These are phyloP conservation scores for Apiotrichum veenhuisii DNA, from an alignment of 1,284 basidiomycete species.

Conservation along the genomic window DNA sequence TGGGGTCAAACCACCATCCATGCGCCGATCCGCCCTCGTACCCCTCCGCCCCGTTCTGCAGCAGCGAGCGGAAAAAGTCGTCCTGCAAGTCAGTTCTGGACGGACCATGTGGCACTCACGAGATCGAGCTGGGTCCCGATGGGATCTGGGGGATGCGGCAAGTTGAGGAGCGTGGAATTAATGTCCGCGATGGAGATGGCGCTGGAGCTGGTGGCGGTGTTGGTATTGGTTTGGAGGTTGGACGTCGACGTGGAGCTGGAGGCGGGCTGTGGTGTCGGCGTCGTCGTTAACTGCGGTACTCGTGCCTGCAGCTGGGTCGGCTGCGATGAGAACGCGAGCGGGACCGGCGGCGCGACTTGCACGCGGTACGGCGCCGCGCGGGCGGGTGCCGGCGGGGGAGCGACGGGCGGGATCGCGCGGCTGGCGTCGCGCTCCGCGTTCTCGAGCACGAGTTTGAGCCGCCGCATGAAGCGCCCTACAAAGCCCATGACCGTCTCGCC, in stretches of 20 bases:
- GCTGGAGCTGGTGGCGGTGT: no score
- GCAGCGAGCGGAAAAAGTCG: slow-evolving; percentile 12
- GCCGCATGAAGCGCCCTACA: slow-evolving; percentile 19
- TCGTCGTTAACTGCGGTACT: no score
- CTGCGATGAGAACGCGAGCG: neutral
- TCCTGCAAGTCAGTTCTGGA: slow-evolving; percentile 1
- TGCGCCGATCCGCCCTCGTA: neutral
- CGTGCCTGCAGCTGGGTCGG: neutral
- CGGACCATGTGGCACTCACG: neutral
- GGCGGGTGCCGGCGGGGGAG: neutral
- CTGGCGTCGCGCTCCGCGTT: neutral
- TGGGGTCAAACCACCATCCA: slow-evolving; percentile 12
- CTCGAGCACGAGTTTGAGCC: slow-evolving; percentile 2
- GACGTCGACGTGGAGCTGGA: no score
- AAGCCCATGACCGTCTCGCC: slow-evolving; percentile 15
- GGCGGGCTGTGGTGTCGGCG: neutral
- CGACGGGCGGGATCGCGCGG: neutral
- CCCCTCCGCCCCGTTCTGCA: slow-evolving; percentile 4
- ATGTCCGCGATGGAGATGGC: neutral
- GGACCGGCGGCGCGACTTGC: neutral
- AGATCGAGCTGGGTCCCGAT: slow-evolving; percentile 2
- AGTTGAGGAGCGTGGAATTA: neutral
- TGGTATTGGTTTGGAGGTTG: no score
- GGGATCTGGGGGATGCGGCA: neutral
- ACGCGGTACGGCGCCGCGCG: neutral